Evolutionary conservation across 495 filamentous ascomycete genomes (phyloP), one percentile per base, ranked within the genome.

Genomic region (Astrothelium macrocarpum): DNA sequence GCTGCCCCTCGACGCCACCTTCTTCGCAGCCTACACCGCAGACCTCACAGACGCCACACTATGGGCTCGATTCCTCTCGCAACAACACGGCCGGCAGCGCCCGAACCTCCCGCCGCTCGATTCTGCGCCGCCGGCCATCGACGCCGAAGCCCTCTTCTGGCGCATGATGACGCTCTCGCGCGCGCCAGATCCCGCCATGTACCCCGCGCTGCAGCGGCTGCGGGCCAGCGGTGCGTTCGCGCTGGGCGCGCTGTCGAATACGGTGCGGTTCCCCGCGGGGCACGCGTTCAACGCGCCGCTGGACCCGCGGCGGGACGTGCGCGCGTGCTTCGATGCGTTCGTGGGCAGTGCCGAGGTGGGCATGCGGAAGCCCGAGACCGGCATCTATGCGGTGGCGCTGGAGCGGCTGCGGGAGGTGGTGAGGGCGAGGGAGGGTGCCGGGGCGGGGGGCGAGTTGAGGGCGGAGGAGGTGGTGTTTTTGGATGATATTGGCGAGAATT

Each of bases 401-500:
- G 71, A 79, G 58, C 78, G 83, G 71, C 78, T 91, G 67, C 75
- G 87, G 69, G 78, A 79, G 65, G 80, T 81, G 64, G 82, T 84
- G n/a, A 78, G 76, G 73, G 74, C 75, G 60, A 78, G 72, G 64
- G 82, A 82, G 74, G 71, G 68, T 5, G 25, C 1, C 83, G 80
- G 0, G 49, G 20, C 20, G 49, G 49, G 7, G 25, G 12, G 25
- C 23, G 23, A 26, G 49, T 75, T 91, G 0, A 75, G 75, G 65
- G 75, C 88, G 0, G 79, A 78, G 11, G 89, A 97, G 60, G 77
- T 96, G 56, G 78, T 95, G 20, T 97, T 98, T 74, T 73, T 97
- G 59, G 94, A 98, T 78, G 94, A 98, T 75, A 97, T 98, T 71
- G 94, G 94, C 0, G 84, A 89, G 78, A 98, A 98, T 73, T 73